Conservation (phyloP, 495 filamentous ascomycete genomes). For the Xylaria palmicola region DNA sequence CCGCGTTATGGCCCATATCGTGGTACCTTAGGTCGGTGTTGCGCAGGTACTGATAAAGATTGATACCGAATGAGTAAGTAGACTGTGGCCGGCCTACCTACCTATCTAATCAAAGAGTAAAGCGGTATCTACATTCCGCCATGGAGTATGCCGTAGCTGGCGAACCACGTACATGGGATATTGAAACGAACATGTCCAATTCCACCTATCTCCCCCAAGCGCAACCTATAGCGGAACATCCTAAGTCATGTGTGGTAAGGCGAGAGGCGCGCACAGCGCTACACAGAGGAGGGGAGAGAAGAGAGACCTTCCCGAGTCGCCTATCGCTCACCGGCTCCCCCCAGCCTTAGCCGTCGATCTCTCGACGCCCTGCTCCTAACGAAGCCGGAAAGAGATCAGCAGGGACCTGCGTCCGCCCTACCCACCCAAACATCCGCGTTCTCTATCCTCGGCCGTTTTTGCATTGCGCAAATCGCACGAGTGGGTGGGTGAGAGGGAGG, state of each 20-base stretch:
- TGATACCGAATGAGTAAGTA: neutral
- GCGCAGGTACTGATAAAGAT: neutral
- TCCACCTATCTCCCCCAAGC: neutral
- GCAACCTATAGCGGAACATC: neutral
- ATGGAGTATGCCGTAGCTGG: neutral
- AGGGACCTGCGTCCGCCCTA: neutral
- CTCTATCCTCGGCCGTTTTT: too few relatives aligned
- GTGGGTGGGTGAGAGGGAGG: too few relatives aligned
- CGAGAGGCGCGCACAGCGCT: neutral
- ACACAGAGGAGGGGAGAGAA: neutral
- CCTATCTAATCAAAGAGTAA: neutral
- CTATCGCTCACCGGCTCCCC: slow-evolving; percentile 1
- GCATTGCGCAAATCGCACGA: too few relatives aligned
- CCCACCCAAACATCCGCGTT: slow-evolving; percentile 20
- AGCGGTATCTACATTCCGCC: neutral
- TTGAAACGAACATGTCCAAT: neutral
- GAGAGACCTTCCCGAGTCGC: neutral
- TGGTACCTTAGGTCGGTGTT: too few relatives aligned
- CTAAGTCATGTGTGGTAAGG: too few relatives aligned
- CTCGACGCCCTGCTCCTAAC: slow-evolving; percentile 1
- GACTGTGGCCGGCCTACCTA: neutral
- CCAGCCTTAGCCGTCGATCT: slow-evolving; percentile 10
- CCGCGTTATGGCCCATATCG: too few relatives aligned
- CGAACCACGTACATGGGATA: neutral
- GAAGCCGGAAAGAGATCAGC: slow-evolving; percentile 3